Base-by-base conservation (phyloP, 257 asterid species). In the Vinca minor region DNA sequence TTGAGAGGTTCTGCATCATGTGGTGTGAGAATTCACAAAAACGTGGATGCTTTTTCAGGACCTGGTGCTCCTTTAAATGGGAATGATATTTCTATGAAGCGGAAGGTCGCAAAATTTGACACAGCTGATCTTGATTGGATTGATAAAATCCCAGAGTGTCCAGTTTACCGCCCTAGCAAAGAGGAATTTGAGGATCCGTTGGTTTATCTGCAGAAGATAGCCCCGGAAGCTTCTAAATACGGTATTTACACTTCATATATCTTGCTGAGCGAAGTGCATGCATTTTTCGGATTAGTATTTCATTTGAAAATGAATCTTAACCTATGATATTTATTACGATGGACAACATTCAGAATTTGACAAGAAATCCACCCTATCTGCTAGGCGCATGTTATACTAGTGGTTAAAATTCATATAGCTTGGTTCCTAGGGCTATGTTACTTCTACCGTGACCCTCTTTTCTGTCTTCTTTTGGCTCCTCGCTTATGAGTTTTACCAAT, bases 161-260 rank as follows among this genome's bases (percentile, higher is more conserved):
- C 98, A 2, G 91, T 87, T 45, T 93, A 85, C 77, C 49, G 69
- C 63, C 98, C 98, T 46, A 82, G 75, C 69, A 81, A 78, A 71
- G 94, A 87, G 80, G 98, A 93, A 66, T 93, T 93, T 70, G 85
- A 87, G 76, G 98, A 93, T 79, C 98, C 98, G 60, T 71, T 93
- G 70, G 82, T 82, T 60, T 93, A 82, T 84, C 73, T 93, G 72
- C 96, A 83, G 75, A 93, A 85, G 84, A 89, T 93, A 65, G 95
- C 98, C 70, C 97, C 95, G 34, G 96, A 85, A 74, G 98, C 98
- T 71, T 89, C 95, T 5, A 87, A 79, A 92, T 85, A 82, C 73
- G 98, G 98, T 89, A 82, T 69, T n/a, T 39, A 54, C 47, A 48
- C 57, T 42, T 48, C 45, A 25, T 50, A 23, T 32, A 49, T 57